Conservation (phyloP, 2,329 filamentous ascomycete species). For the Exserohilum rostratum region DNA sequence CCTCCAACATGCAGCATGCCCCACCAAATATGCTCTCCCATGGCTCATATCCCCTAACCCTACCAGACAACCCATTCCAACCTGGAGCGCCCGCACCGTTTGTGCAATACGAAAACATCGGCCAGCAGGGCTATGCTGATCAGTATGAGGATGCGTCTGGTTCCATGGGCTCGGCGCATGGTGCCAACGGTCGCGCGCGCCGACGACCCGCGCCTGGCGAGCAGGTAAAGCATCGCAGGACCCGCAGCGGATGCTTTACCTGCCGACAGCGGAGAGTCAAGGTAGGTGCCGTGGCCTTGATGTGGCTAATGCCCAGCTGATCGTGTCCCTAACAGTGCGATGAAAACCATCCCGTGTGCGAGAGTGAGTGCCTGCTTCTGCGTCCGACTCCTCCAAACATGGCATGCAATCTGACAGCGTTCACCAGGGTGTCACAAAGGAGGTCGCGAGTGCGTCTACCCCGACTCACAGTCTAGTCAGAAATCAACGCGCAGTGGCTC, state of each 20-base stretch:
- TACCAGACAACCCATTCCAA: conserved; percentile 42
- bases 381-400: conserved; percentile 9
- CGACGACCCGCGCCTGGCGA: conserved; percentile 56
- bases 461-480: conserved; percentile 67
- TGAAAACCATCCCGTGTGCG: conserved; percentile 84
- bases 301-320: conserved; percentile 16
- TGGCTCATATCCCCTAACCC: conserved; percentile 32
- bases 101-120: conserved; percentile 41
- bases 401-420: conserved; percentile 24
- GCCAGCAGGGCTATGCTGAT: conserved; percentile 43
- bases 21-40: conserved; percentile 40
- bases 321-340: conserved; percentile 74
- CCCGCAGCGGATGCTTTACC: conserved; percentile 91
- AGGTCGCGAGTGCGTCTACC: conserved; percentile 87
- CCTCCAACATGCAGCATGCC: conserved; percentile 29
- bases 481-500: conserved; percentile 54
- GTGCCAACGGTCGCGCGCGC: conserved; percentile 36
- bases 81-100: conserved; percentile 38
- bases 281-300: conserved; percentile 44
- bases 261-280: conserved; percentile 88
- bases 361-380: conserved; percentile 58
- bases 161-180: conserved; percentile 34
- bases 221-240: conserved; percentile 89
- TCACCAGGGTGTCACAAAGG: conserved; percentile 83
- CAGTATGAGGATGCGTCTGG: conserved; percentile 45